phyloP scores from a whole-genome alignment of 2,329 filamentous ascomycete genomes.

The Thelonectria rubi region DNA sequence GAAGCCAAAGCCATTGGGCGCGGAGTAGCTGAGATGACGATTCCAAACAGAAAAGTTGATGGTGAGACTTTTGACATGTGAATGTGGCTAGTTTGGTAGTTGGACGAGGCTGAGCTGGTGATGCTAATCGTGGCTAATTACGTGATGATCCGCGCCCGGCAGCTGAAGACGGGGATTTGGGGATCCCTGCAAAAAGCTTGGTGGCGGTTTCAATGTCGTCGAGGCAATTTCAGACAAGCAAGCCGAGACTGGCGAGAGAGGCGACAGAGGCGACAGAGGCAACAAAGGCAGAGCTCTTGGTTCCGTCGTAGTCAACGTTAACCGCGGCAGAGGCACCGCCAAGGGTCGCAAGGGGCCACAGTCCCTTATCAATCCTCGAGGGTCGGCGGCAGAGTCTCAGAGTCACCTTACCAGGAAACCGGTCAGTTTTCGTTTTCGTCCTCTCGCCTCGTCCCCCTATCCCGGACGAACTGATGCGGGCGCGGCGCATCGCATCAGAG shows the following conservation, averaged over 20 bases:
- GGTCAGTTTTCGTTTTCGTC: slow-evolving; percentile 17
- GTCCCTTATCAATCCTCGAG: slow-evolving; percentile 20
- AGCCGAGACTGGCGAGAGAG: too few relatives aligned
- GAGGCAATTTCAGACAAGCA: too few relatives aligned
- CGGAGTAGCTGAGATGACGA: slow-evolving; percentile 15
- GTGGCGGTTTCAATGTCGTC: too few relatives aligned
- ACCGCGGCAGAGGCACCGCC: slow-evolving; percentile 20
- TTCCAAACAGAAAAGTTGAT: not conserved
- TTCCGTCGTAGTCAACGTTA: slow-evolving; percentile 3
- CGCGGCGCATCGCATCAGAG: slow-evolving; percentile 16
- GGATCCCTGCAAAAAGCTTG: slow-evolving; percentile 2
- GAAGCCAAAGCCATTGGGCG: slow-evolving; percentile 1
- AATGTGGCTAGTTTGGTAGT: slow-evolving; percentile 43
- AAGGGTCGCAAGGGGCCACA: slow-evolving; percentile 15
- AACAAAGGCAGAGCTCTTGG: slow-evolving; percentile 14
- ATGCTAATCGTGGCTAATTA: not conserved
- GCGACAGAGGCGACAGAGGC: slow-evolving; percentile 1
- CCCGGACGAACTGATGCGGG: slow-evolving; percentile 21
- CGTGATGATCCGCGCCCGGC: slow-evolving; percentile 10
- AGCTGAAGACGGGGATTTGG: slow-evolving; percentile 11
- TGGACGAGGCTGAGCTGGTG: slow-evolving; percentile 18
- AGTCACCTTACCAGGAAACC: slow-evolving; percentile 7
- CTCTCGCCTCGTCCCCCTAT: too few relatives aligned
- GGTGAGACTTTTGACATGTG: slow-evolving; percentile 42
- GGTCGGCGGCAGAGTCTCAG: not conserved